These are phyloP conservation scores for Chytridium lagenaria DNA, from an alignment of 371 early-diverging fungal species.

Conservation along the genomic window DNA sequence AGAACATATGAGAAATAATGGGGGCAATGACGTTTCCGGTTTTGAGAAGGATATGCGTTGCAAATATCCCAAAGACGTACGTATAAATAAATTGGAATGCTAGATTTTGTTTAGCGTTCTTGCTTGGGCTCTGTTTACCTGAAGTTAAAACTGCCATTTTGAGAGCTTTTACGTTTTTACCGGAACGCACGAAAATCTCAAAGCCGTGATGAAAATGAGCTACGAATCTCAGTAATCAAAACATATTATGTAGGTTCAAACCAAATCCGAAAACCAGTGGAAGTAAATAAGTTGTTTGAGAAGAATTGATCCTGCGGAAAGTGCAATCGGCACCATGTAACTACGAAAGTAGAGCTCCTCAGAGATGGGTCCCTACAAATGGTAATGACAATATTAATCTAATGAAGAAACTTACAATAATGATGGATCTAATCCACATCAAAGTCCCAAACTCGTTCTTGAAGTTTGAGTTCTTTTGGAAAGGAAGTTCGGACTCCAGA, in stretches of 20 bases:
- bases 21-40: slow-evolving; percentile 53
- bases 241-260: slow-evolving; percentile 30
- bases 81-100: slow-evolving; percentile 70
- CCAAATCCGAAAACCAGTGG: slow-evolving; percentile 75
- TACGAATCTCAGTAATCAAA: neutral
- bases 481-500: neutral
- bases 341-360: slow-evolving; percentile 75
- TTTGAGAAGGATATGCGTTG: slow-evolving; percentile 63
- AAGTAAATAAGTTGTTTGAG: too few species aligned
- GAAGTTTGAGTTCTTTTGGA: neutral
- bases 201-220: slow-evolving; percentile 70
- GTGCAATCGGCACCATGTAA: slow-evolving; percentile 64
- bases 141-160: slow-evolving; percentile 36
- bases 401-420: neutral
- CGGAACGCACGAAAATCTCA: slow-evolving; percentile 55
- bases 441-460: slow-evolving; percentile 13
- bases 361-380: slow-evolving; percentile 57
- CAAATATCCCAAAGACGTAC: slow-evolving; percentile 74
- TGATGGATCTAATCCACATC: neutral
- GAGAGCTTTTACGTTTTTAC: slow-evolving; percentile 46
- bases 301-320: too few species aligned
- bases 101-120: neutral
- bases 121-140: neutral
- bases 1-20: slow-evolving; percentile 64
- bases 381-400: slow-evolving; percentile 34